Percentiles rank a stretch among this genome's conserved stretches.
Conservation (phyloP, 2,329 filamentous ascomycete genomes). For the Amphichorda felina region DNA sequence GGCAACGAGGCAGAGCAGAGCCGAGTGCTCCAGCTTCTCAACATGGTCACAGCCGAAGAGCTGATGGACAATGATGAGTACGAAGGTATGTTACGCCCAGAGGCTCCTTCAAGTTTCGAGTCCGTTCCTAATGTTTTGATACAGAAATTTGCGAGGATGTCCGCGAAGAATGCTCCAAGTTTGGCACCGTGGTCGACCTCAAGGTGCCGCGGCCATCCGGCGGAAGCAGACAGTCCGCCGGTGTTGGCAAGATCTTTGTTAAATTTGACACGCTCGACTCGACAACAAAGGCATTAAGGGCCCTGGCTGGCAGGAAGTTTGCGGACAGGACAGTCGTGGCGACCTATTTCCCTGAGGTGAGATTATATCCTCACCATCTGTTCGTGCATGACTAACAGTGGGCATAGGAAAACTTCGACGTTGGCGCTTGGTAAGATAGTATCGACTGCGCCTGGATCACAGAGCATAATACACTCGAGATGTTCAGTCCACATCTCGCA, state of each 20-base stretch:
- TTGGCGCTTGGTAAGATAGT: conserved; percentile 61
- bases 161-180: conserved; percentile 85
- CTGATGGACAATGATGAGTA: conserved; percentile 91
- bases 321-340: conserved; percentile 92
- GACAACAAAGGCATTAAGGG: conserved; percentile 73
- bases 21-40: conserved; percentile 81
- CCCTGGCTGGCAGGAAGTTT: conserved; percentile 92
- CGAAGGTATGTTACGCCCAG: conserved; percentile 51
- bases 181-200: conserved; percentile 71
- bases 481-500: too few relatives aligned
- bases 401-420: conserved; percentile 80
- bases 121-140: conserved; percentile 18
- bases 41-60: conserved; percentile 97
- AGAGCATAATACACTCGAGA: too few relatives aligned
- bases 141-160: conserved; percentile 95
- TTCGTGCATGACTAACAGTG: background rate
- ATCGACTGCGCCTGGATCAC: too few relatives aligned
- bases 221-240: conserved; percentile 71
- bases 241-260: conserved; percentile 95
- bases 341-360: conserved; percentile 89
- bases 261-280: conserved; percentile 75
- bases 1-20: conserved; percentile 68
- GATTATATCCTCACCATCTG: conserved; percentile 7
- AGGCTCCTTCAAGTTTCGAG: background rate
- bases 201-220: conserved; percentile 85